phyloP scores from a whole-genome alignment of 2,329 filamentous ascomycete species.

The Alternaria incomplexa region DNA sequence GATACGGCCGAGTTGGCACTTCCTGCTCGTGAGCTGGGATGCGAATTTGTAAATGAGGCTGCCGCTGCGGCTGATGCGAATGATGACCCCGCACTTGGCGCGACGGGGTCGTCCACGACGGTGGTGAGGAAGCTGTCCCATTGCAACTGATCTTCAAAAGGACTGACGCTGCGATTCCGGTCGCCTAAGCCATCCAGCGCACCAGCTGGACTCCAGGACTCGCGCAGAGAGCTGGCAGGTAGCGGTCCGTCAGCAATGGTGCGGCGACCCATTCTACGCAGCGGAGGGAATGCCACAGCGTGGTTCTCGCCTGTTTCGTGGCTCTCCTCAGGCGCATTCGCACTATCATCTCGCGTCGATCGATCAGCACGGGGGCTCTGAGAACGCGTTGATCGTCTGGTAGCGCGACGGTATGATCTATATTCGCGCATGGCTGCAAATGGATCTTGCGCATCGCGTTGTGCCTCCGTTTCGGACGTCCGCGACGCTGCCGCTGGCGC shows the following conservation, averaged over 20 bases:
- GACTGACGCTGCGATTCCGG: constrained; percentile 81
- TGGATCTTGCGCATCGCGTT: constrained; percentile 7
- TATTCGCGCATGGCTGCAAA: constrained; percentile 3
- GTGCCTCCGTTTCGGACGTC: constrained; percentile 6
- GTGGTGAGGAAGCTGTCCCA: constrained; percentile 86
- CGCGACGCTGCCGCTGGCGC: constrained; percentile 37
- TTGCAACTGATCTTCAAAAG: constrained; percentile 58
- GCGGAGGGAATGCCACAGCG: constrained; percentile 43
- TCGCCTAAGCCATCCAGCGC: constrained; percentile 78
- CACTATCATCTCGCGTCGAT: constrained; percentile 3
- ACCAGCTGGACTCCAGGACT: constrained; percentile 46
- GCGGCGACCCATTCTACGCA: constrained; percentile 48
- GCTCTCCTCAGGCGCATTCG: constrained; percentile 20
- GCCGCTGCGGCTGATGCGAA: constrained; percentile 72
- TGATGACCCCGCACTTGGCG: constrained; percentile 81
- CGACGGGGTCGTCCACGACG: constrained; percentile 79
- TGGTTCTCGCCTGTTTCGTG: constrained; percentile 32
- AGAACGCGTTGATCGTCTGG: constrained; percentile 18
- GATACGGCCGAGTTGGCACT: constrained; percentile 51
- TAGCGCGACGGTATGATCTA: constrained; percentile 15
- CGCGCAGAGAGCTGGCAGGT: constrained; percentile 45
- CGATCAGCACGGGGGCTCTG: constrained; percentile 13
- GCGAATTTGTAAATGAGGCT: constrained; percentile 54
- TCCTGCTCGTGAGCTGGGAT: constrained; percentile 52
- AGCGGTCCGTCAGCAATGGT: constrained; percentile 45